A percentile compares a stretch with the other conserved stretches of the same genome.
Evolutionary conservation across 306 rosid genomes (phyloP).

Genomic region (Mimosa pudica): DNA sequence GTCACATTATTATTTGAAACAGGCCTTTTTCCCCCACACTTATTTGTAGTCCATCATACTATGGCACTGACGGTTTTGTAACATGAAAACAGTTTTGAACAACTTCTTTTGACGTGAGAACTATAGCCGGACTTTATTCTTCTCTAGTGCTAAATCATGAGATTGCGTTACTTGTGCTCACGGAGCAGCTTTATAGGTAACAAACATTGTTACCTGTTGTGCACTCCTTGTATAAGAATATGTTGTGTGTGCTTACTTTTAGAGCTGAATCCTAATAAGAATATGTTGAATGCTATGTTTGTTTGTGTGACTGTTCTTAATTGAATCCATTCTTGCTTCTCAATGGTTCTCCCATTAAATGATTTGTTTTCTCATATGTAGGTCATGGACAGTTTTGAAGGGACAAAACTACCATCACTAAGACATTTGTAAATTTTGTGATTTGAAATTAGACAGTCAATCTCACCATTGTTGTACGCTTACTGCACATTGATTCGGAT

Average conservation of each 20-base stretch:
- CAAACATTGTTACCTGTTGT: neutral
- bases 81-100: conserved; percentile 11
- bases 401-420: conserved; percentile 93
- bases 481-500: neutral
- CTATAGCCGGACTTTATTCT: conserved; percentile 35
- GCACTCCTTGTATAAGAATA: neutral
- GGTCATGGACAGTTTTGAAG: conserved; percentile 95
- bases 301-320: conserved; percentile 9
- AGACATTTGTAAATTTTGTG: conserved; percentile 35
- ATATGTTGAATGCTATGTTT: neutral
- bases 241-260: conserved; percentile 5
- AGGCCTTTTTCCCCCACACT: neutral
- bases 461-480: conserved; percentile 9
- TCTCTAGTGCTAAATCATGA: conserved; percentile 88
- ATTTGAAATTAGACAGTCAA: conserved; percentile 7
- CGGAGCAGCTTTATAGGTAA: conserved; percentile 91
- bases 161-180: conserved; percentile 79
- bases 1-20: neutral
- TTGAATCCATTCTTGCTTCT: conserved; percentile 3
- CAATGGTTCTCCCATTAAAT: neutral
- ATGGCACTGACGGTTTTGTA: neutral
- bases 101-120: neutral
- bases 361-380: conserved; percentile 41
- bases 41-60: neutral
- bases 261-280: neutral